Conservation (phyloP, 2,329 filamentous ascomycete genomes). For the Diaporthe batatas region DNA sequence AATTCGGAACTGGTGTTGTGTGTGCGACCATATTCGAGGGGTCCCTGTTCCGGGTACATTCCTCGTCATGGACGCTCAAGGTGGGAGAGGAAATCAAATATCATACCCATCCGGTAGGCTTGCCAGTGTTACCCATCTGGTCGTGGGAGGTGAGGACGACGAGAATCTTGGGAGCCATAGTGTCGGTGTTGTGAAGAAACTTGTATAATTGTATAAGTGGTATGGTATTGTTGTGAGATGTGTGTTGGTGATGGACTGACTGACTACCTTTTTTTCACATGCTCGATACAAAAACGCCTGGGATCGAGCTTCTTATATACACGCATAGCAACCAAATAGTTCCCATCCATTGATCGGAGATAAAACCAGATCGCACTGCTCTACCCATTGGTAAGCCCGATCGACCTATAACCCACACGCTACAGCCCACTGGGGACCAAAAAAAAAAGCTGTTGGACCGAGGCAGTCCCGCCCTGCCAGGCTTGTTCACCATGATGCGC, state of each 20-base stretch:
- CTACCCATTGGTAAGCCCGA: conserved; percentile 24
- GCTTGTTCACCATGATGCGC: not conserved
- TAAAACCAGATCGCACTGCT: not conserved
- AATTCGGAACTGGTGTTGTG: not conserved
- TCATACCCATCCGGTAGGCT: conserved; percentile 72
- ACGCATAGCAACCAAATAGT: not conserved
- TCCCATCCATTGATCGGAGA: conserved; percentile 11
- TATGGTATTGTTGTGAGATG: not conserved
- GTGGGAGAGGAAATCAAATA: not conserved
- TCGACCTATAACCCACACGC: not conserved
- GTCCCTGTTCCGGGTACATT: not conserved
- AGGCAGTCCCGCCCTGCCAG: conserved; percentile 12
- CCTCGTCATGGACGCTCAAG: not conserved
- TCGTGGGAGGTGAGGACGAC: conserved; percentile 76
- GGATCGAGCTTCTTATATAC: conserved; percentile 21
- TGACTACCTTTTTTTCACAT: conserved; percentile 5
- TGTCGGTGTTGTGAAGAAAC: conserved; percentile 29
- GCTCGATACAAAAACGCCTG: not conserved
- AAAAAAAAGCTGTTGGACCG: conserved; percentile 6
- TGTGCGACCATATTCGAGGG: not conserved
- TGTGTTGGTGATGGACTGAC: too few species aligned
- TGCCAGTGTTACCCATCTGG: conserved; percentile 62
- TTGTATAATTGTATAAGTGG: not conserved
- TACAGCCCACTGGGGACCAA: not conserved
- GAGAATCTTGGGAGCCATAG: conserved; percentile 73